Evolutionary conservation across 495 filamentous ascomycete species (phyloP), one percentile per base, ranked within the genome.

Genomic region (Pseudevernia furfuracea): DNA sequence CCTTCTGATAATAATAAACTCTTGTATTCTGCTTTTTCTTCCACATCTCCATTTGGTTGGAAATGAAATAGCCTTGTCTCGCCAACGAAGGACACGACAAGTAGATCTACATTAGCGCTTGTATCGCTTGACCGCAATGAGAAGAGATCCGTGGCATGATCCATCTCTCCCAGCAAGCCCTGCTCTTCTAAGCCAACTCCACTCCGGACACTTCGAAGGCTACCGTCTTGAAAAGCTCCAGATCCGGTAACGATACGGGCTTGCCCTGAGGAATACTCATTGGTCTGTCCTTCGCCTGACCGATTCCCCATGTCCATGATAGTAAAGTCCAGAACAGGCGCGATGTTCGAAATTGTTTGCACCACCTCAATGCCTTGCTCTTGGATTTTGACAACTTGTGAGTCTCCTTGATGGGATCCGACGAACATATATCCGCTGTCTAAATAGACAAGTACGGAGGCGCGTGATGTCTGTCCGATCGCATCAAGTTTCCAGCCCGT

Each of bases 291-390:
- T 65, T 93, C 90, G 55, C 84, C 85, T 59, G 86, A 83, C 34
- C 91, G 82, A 66, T 87, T 92, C 1, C 92, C 92, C 79, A 97
- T 87, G 71, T 97, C 93, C 89, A 97, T 95, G 15, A 97, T 84
- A 8, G 87, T 88, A 60, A 97, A 96, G 70, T 99, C 94, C 19
- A 96, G 74, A 52, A 97, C 89, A 2, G 94, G 94, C 0, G 89
- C 92, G 71, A 96, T 88, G 69, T 95, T 97, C 14, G 84, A 75
- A 60, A 97, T 75, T 0, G 84, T 88, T 74, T 97, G 91, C 14
- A 96, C 75, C 4, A 91, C 73, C 44, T 88, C 78, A 38, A 93
- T 71, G 0, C 77, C 75, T 32, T 78, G 76, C 49, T 78, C 74
- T 58, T 77, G 76, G 44, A 95, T 80, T 21, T 80, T 80, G 60